Evolutionary conservation across 1,139 yeast genomes (phyloP).

Genomic region (Suhomyces wounanorum): DNA sequence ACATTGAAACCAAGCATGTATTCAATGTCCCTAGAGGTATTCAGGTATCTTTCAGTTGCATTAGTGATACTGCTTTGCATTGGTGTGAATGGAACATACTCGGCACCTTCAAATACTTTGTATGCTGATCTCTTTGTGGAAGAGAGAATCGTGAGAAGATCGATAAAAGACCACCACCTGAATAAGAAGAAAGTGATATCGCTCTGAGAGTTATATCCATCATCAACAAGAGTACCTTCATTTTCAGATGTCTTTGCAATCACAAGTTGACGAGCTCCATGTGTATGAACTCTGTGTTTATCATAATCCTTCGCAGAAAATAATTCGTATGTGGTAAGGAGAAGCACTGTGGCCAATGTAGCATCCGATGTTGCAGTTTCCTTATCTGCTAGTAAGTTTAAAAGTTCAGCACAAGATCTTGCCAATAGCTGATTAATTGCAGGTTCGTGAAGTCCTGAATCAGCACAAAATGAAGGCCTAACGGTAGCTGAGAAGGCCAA

Average conservation of each 20-base stretch:
- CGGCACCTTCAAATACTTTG: not conserved
- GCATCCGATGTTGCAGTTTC: conserved; percentile 60
- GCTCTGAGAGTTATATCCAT: conserved; percentile 12
- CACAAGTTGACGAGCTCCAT: conserved; percentile 71
- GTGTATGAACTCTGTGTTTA: conserved; percentile 64
- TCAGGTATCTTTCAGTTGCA: not conserved
- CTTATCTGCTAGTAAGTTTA: conserved; percentile 52
- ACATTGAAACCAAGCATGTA: conserved; percentile 62
- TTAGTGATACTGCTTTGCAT: not conserved
- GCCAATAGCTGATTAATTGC: conserved; percentile 54
- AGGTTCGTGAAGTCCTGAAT: conserved; percentile 32
- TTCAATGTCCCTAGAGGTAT: conserved; percentile 45
- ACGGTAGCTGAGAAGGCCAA: conserved; percentile 70
- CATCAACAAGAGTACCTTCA: not conserved
- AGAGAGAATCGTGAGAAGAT: conserved; percentile 63
- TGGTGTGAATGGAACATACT: conserved; percentile 19
- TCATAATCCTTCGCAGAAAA: conserved; percentile 48
- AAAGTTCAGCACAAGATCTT: conserved; percentile 58
- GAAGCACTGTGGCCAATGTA: conserved; percentile 64
- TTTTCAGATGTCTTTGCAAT: conserved; percentile 31
- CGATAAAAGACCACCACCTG: conserved; percentile 74
- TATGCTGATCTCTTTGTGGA: conserved; percentile 27
- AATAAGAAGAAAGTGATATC: conserved; percentile 60
- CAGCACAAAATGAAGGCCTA: conserved; percentile 28
- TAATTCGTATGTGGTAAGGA: conserved; percentile 66